Evolutionary conservation across 768 basidiomycete species (phyloP).

Genomic region (Omphalotus guepiniiformis): DNA sequence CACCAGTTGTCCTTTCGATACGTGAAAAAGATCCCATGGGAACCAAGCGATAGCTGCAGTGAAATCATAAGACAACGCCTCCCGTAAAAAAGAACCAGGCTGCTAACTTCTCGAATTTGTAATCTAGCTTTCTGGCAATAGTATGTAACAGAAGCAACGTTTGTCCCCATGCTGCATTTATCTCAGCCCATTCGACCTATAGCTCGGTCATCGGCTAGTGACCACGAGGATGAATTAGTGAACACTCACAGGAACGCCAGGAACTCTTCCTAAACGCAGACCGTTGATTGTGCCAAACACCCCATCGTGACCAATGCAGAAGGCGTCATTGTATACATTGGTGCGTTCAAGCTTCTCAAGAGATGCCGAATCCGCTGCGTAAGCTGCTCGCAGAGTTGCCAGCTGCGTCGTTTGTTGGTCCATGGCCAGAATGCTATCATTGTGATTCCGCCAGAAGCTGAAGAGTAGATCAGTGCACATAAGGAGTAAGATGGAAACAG

Average conservation of each 20-base stretch:
- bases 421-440: slow-evolving; percentile 60
- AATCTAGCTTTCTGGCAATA: slow-evolving; percentile 88
- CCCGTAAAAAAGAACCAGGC: neutral
- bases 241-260: slow-evolving; percentile 67
- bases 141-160: slow-evolving; percentile 89
- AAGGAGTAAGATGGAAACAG: neutral
- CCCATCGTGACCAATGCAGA: slow-evolving; percentile 92
- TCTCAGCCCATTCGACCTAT: slow-evolving; percentile 96
- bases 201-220: slow-evolving; percentile 13
- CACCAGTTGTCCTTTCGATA: slow-evolving; percentile 78
- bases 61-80: slow-evolving; percentile 6
- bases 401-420: slow-evolving; percentile 68
- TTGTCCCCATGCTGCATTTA: slow-evolving; percentile 98
- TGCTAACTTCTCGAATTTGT: slow-evolving; percentile 73
- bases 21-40: slow-evolving; percentile 95
- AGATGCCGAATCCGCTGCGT: slow-evolving; percentile 70
- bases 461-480: slow-evolving; percentile 3
- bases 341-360: slow-evolving; percentile 85
- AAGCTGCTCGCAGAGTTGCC: slow-evolving; percentile 70
- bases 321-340: slow-evolving; percentile 94
- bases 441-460: slow-evolving; percentile 83
- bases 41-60: slow-evolving; percentile 74
- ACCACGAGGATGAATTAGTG: neutral
- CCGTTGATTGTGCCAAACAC: slow-evolving; percentile 99
- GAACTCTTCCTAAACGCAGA: slow-evolving; percentile 83